These are phyloP conservation scores for Evernia prunastri DNA, from an alignment of 495 filamentous ascomycete species.

Conservation along the genomic window DNA sequence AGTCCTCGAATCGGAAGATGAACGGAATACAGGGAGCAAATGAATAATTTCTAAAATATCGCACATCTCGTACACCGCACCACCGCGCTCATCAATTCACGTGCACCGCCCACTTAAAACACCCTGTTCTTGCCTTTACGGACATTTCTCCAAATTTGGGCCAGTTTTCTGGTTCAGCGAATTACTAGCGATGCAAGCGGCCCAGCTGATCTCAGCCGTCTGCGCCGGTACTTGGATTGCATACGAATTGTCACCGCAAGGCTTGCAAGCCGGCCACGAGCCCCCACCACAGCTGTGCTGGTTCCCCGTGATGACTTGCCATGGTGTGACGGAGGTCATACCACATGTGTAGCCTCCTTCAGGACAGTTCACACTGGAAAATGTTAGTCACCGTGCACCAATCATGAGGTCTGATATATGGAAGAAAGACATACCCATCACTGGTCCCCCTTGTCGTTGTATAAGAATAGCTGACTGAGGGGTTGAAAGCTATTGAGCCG, in stretches of 20 bases:
- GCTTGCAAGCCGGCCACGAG: background rate
- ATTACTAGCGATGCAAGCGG: slow-evolving; percentile 6
- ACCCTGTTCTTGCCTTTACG: background rate
- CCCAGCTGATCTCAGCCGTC: background rate
- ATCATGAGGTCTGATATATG: background rate
- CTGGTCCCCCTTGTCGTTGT: slow-evolving; percentile 1
- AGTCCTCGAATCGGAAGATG: background rate
- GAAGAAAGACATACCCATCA: background rate
- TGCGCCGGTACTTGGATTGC: background rate
- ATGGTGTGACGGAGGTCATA: slow-evolving; percentile 7
- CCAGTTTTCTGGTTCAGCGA: background rate
- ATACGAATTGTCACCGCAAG: background rate
- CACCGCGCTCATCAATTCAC: background rate
- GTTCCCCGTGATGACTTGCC: background rate
- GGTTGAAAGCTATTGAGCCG: slow-evolving; percentile 3
- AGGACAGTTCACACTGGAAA: background rate
- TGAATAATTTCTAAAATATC: background rate
- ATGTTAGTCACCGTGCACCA: background rate
- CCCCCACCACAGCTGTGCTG: slow-evolving; percentile 5
- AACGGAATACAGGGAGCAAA: background rate
- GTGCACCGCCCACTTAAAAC: background rate
- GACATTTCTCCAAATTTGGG: slow-evolving; percentile 3
- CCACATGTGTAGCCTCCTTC: slow-evolving; percentile 1
- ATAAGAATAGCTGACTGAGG: slow-evolving; percentile 1
- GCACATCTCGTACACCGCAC: background rate